phyloP scores from a whole-genome alignment of 768 basidiomycete species.

The Pulveroboletus sp. region DNA sequence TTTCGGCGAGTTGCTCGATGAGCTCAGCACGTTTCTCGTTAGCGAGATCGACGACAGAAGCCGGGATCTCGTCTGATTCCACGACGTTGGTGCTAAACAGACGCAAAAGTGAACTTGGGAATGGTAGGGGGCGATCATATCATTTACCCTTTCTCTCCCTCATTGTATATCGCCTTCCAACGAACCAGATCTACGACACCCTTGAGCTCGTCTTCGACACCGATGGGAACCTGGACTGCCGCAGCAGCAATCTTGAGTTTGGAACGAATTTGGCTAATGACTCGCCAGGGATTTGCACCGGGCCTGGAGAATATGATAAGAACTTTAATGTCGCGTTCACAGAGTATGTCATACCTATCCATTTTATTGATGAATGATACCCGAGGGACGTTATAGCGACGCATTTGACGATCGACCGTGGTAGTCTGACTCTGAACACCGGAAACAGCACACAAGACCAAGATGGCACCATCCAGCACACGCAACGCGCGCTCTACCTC shows the following conservation, averaged over 20 bases:
- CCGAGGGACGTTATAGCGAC: slow-evolving; percentile 91
- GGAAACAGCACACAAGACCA: slow-evolving; percentile 95
- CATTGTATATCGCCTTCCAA: slow-evolving; percentile 92
- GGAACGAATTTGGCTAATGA: slow-evolving; percentile 83
- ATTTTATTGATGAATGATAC: slow-evolving; percentile 98
- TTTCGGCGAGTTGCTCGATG: slow-evolving; percentile 93
- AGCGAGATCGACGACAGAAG: slow-evolving; percentile 65
- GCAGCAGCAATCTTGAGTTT: slow-evolving; percentile 93
- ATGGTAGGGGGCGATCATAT: background rate
- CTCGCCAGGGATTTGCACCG: slow-evolving; percentile 96
- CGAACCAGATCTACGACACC: slow-evolving; percentile 94
- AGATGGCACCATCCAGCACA: slow-evolving; percentile 92
- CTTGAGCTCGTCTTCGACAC: slow-evolving; percentile 76
- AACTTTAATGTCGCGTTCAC: background rate
- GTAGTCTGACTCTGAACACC: slow-evolving; percentile 98
- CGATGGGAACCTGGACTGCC: slow-evolving; percentile 94
- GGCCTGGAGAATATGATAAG: slow-evolving; percentile 47
- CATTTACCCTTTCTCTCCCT: slow-evolving; percentile 88
- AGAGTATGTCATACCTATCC: slow-evolving; percentile 61
- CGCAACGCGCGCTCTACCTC: slow-evolving; percentile 97
- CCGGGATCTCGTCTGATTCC: slow-evolving; percentile 85
- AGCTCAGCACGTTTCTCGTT: slow-evolving; percentile 85
- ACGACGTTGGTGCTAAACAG: slow-evolving; percentile 63
- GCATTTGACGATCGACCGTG: slow-evolving; percentile 98
- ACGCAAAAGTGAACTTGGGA: slow-evolving; percentile 1